These are phyloP conservation scores for Extremus antarcticus DNA, from an alignment of 495 filamentous ascomycete genomes.

Conservation along the genomic window DNA sequence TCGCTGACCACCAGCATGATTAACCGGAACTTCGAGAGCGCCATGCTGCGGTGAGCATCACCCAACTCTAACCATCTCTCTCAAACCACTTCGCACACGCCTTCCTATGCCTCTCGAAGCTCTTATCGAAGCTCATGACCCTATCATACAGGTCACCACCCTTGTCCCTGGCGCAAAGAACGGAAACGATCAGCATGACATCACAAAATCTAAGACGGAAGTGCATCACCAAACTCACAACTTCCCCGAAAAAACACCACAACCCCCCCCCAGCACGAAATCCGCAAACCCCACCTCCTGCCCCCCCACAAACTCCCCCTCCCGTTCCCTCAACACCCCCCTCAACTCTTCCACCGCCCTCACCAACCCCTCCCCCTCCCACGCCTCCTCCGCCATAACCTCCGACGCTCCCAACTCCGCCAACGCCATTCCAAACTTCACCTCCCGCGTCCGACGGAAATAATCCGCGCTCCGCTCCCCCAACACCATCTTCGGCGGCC, in stretches of 20 bases:
- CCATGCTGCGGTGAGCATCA: no score
- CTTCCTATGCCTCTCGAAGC: constrained; percentile 17
- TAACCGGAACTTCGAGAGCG: no score
- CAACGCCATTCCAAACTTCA: constrained; percentile 35
- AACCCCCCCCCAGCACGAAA: no score
- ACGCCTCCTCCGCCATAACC: constrained; percentile 28
- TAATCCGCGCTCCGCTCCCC: constrained; percentile 32
- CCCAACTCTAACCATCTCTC: constrained; percentile 21
- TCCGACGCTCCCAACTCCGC: constrained; percentile 30
- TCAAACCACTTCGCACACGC: constrained; percentile 20
- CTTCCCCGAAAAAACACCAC: no score
- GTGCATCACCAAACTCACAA: constrained; percentile 39
- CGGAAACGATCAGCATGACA: constrained; percentile 29
- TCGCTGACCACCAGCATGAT: no score
- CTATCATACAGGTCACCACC: constrained; percentile 8
- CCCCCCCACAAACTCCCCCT: constrained; percentile 41
- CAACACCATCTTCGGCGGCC: constrained; percentile 29
- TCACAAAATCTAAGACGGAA: constrained; percentile 28
- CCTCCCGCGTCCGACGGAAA: constrained; percentile 34
- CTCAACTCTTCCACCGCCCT: no score
- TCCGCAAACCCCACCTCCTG: constrained; percentile 24
- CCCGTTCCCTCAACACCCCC: constrained; percentile 37
- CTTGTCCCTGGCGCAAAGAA: constrained; percentile 25
- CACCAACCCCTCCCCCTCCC: constrained; percentile 29
- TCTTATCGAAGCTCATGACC: constrained; percentile 10